Base-by-base conservation (phyloP, 2,329 filamentous ascomycete species). In the Chaetomiaceae sp. region DNA sequence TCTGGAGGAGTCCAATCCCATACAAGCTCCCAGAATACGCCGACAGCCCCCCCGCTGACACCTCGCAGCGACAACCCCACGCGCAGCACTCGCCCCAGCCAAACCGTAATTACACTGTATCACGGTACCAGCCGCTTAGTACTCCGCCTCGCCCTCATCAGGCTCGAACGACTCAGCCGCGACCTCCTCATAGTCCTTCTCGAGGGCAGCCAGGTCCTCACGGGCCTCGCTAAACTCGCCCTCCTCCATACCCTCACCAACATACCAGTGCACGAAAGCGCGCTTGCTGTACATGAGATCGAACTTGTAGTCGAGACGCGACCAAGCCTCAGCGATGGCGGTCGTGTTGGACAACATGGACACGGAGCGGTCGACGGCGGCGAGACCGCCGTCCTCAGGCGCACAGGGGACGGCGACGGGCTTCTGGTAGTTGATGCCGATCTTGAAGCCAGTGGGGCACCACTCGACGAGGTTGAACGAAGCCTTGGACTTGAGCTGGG, bases 231-330 rank as follows among this genome's bases (percentile, higher is more conserved):
- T 87, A 76, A 94, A 94, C 72, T 94, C 89, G 65, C 89, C 89
- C 71, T 94, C 89, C 76, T 94, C 89, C 89, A 94, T 94, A 74
- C 89, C 89, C 75, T 94, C 89, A 61, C 89, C 89, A 49, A 94
- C 89, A 62, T 88, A 88, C 85, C 85, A 87, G 74, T 88, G 84
- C 41, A 87, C 84, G 64, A 88, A 87, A 55, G 85, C 84, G 61
- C 85, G 84, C 80, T 87, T 87, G 74, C 79, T 84, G 78, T 87
- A 86, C 85, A 87, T 87, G 64, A 87, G 84, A 64, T 87, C 84
- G 71, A 88, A 87, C 75, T 87, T 87, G 78, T 85, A 76, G 72
- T 86, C 83, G 44, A 87, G 78, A 59, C 83, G 80, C 56, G 82
- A 85, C 84, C 84, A 87, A 48, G 85, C 84, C 72, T 87, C 84